Conservation (phyloP, 2,329 filamentous ascomycete species). For the Chlorencoelia australis region DNA sequence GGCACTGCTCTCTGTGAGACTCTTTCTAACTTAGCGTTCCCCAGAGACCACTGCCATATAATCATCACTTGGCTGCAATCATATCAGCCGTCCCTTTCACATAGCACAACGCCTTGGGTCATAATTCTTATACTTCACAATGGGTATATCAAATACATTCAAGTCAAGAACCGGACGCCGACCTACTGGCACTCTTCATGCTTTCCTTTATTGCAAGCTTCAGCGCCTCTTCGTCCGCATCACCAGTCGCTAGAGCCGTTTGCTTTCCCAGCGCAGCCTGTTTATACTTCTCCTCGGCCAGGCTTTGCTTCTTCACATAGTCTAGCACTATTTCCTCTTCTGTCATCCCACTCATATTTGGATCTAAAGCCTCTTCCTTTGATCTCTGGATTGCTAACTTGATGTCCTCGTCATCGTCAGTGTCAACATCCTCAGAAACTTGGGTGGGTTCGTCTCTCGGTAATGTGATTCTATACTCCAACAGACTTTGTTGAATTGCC, state of each 20-base stretch:
- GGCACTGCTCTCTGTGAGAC: not conserved
- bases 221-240: conserved; percentile 46
- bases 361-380: conserved; percentile 17
- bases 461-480: conserved; percentile 8
- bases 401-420: conserved; percentile 20
- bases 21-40: not conserved
- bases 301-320: conserved; percentile 67
- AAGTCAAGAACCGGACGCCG: conserved; percentile 1
- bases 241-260: conserved; percentile 12
- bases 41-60: not conserved
- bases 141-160: too few species aligned
- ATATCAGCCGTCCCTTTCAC: not conserved
- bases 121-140: too few species aligned
- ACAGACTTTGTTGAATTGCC: conserved; percentile 43
- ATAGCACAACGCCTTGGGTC: too few species aligned
- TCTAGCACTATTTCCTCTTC: conserved; percentile 69
- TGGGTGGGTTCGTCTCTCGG: not conserved
- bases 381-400: conserved; percentile 17
- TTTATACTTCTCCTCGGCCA: conserved; percentile 52
- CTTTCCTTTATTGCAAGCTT: conserved; percentile 46
- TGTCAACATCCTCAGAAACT: conserved; percentile 6
- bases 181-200: conserved; percentile 30
- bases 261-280: conserved; percentile 7
- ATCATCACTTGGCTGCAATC: not conserved
- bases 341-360: conserved; percentile 23